These are phyloP conservation scores for Stylonectria norvegica DNA, from an alignment of 2,329 filamentous ascomycete genomes.

Conservation along the genomic window DNA sequence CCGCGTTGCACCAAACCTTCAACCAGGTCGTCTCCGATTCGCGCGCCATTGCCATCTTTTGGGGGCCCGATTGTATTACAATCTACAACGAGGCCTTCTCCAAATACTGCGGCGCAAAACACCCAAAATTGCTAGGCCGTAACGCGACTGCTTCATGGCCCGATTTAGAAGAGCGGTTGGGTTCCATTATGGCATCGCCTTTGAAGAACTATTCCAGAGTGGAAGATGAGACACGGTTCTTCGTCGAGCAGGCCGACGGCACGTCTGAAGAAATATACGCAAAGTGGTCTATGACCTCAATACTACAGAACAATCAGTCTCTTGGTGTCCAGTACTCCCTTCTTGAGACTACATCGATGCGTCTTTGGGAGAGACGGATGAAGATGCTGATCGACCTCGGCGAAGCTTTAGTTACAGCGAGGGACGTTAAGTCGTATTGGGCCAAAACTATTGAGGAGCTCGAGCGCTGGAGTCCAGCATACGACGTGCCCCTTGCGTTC, in stretches of 20 bases:
- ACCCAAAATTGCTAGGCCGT: conserved; percentile 61
- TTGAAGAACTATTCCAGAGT: conserved; percentile 32
- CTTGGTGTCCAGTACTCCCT: conserved; percentile 48
- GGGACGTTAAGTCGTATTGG: conserved; percentile 48
- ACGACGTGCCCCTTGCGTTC: conserved; percentile 50
- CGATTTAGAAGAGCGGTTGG: conserved; percentile 45
- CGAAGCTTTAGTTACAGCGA: conserved; percentile 40
- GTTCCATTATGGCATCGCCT: conserved; percentile 27
- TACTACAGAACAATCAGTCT: conserved; percentile 40
- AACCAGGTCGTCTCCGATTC: conserved; percentile 44
- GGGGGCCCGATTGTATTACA: conserved; percentile 59
- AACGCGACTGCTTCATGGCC: conserved; percentile 58
- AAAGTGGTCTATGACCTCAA: conserved; percentile 47
- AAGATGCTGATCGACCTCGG: conserved; percentile 49
- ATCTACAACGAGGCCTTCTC: conserved; percentile 68
- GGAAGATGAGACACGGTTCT: conserved; percentile 45
- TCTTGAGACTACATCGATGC: conserved; percentile 44
- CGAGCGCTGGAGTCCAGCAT: conserved; percentile 40
- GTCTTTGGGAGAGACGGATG: conserved; percentile 48
- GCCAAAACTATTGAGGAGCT: conserved; percentile 42
- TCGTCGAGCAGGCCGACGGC: conserved; percentile 41
- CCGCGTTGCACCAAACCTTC: conserved; percentile 43
- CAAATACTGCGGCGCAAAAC: conserved; percentile 60
- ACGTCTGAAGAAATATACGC: conserved; percentile 46
- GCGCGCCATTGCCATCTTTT: conserved; percentile 58